These are phyloP conservation scores for Elongisporangium undulatum DNA, from an alignment of 352 stramenopile genomes.

Conservation along the genomic window DNA sequence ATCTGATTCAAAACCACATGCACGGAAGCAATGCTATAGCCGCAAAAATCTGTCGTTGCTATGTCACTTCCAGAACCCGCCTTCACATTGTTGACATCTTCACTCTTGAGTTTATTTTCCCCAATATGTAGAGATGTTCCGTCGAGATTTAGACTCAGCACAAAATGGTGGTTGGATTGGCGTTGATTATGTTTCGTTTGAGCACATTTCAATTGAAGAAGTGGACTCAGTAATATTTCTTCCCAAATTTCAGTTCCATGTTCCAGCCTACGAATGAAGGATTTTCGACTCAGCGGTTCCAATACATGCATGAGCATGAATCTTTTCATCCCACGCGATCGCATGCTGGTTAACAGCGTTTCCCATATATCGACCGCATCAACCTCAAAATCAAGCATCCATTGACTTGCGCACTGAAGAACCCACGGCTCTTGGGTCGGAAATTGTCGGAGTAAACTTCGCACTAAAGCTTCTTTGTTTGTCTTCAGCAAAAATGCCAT, in stretches of 20 bases:
- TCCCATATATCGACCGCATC: constrained; percentile 40
- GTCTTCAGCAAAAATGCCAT: constrained; percentile 29
- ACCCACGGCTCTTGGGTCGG: constrained; percentile 20
- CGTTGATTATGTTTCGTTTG: background rate
- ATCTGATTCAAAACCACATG: constrained; percentile 22
- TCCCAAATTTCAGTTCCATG: constrained; percentile 31
- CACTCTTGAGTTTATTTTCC: background rate
- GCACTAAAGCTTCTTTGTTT: constrained; percentile 38
- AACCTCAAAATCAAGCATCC: constrained; percentile 59
- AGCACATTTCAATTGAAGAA: constrained; percentile 9
- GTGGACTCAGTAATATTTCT: constrained; percentile 23
- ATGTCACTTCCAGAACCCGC: background rate
- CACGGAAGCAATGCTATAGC: constrained; percentile 15
- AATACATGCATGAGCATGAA: constrained; percentile 41
- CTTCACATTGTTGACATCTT: background rate
- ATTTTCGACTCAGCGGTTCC: constrained; percentile 20
- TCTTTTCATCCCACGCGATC: constrained; percentile 24
- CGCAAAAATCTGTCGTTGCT: constrained; percentile 9
- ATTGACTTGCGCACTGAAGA: constrained; percentile 25
- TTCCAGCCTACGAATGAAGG: constrained; percentile 30
- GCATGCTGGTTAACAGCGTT: constrained; percentile 38
- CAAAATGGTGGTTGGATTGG: background rate
- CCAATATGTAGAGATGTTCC: background rate
- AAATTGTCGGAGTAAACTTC: constrained; percentile 42
- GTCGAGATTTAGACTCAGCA: constrained; percentile 1